Conservation (phyloP, 2,329 filamentous ascomycete species). For the Dactylella cylindrospora region DNA sequence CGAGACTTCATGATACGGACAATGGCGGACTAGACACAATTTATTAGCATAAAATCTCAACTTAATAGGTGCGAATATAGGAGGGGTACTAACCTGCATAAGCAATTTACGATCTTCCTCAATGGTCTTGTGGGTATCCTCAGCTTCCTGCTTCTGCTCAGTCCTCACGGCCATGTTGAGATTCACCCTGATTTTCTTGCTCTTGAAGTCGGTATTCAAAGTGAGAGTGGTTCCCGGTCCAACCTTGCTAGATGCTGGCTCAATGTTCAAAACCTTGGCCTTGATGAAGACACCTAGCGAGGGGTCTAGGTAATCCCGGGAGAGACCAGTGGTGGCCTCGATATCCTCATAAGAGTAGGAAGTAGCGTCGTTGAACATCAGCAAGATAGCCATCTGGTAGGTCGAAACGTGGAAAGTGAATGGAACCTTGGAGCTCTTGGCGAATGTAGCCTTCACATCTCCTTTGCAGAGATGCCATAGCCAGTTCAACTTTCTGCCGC, state of each 20-base stretch:
- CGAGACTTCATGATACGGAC: conserved; percentile 99
- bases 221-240: conserved; percentile 76
- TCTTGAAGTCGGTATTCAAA: conserved; percentile 94
- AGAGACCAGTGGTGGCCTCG: conserved; percentile 74
- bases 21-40: conserved; percentile 75
- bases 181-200: conserved; percentile 97
- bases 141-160: conserved; percentile 92
- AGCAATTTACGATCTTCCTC: conserved; percentile 96
- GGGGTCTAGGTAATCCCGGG: conserved; percentile 79
- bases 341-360: conserved; percentile 86
- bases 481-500: conserved; percentile 94
- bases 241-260: conserved; percentile 71
- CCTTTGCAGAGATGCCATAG: conserved; percentile 98
- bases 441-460: conserved; percentile 90
- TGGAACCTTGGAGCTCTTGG: conserved; percentile 82
- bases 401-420: conserved; percentile 97
- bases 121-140: conserved; percentile 98
- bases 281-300: conserved; percentile 85
- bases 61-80: conserved; percentile 14
- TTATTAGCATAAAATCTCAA: conserved; percentile 47
- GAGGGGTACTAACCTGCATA: conserved; percentile 73
- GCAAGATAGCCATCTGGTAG: conserved; percentile 93
- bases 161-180: conserved; percentile 92
- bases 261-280: conserved; percentile 79
- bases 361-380: conserved; percentile 92